phyloP scores from a whole-genome alignment of 352 stramenopile genomes.

The Phytophthora palmivora region DNA sequence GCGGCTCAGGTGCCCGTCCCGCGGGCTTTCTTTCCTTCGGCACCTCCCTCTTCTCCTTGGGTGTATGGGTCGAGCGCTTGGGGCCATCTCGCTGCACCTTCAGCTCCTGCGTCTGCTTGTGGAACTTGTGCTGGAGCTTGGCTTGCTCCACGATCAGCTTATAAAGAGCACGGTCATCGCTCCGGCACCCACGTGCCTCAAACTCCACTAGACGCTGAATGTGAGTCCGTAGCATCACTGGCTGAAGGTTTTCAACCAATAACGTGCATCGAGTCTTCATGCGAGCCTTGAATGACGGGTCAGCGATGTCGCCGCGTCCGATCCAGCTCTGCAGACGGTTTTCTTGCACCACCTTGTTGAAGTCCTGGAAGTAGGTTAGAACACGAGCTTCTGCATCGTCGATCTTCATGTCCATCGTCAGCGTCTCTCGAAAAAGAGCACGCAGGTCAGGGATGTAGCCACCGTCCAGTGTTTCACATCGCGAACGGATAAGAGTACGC shows the following conservation, averaged over 20 bases:
- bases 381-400: constrained; percentile 13
- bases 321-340: constrained; percentile 9
- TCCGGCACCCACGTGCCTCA: constrained; percentile 8
- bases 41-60: constrained; percentile 7
- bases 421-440: constrained; percentile 14
- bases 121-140: constrained; percentile 14
- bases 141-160: constrained; percentile 17
- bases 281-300: constrained; percentile 3
- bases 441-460: constrained; percentile 21
- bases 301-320: background rate
- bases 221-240: constrained; percentile 14
- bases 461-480: constrained; percentile 13
- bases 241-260: constrained; percentile 23
- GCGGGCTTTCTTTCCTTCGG: background rate
- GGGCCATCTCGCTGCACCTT: constrained; percentile 4
- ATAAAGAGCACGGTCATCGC: constrained; percentile 18
- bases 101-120: constrained; percentile 5
- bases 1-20: background rate
- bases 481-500: constrained; percentile 2
- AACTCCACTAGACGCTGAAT: constrained; percentile 21
- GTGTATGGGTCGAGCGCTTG: background rate
- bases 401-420: constrained; percentile 21
- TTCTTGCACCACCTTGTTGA: constrained; percentile 13
- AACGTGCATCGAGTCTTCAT: constrained; percentile 19
- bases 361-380: constrained; percentile 20